Evolutionary conservation across 139 green algal genomes (phyloP).

Genomic region (Chlorokybus atmophyticus): DNA sequence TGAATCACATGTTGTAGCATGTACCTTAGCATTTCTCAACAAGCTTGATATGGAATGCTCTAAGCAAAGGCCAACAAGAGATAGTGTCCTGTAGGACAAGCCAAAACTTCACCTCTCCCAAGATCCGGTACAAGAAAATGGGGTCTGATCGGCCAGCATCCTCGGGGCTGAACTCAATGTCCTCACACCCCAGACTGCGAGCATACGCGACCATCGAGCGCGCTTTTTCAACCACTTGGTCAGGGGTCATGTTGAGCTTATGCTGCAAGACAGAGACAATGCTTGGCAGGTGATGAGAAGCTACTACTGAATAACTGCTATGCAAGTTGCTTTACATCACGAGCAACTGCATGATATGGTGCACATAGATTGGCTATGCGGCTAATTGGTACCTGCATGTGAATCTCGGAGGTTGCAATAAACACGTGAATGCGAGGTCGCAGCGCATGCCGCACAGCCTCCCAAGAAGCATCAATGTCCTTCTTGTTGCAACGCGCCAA

Average conservation of each 20-base stretch:
- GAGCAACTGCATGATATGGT: too few relatives aligned
- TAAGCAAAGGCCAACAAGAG: too few relatives aligned
- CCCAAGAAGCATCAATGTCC: conserved; percentile 77
- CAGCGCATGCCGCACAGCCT: conserved; percentile 70
- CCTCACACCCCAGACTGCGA: conserved; percentile 69
- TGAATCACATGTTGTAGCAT: too few relatives aligned
- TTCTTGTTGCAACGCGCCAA: conserved; percentile 58
- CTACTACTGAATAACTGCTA: too few relatives aligned
- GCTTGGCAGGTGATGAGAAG: too few relatives aligned
- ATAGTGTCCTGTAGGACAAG: too few relatives aligned
- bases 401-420: conserved; percentile 88
- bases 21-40: too few relatives aligned
- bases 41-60: too few relatives aligned
- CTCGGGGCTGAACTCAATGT: conserved; percentile 96
- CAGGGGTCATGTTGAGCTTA: conserved; percentile 39
- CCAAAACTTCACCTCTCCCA: conserved; percentile 60
- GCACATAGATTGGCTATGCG: too few relatives aligned
- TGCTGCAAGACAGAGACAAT: too few relatives aligned
- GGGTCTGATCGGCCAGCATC: conserved; percentile 79
- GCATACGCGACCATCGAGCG: conserved; percentile 75
- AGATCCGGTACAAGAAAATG: conserved; percentile 80
- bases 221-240: conserved; percentile 80
- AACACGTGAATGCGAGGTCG: conserved; percentile 91
- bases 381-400: too few relatives aligned
- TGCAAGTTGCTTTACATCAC: too few relatives aligned